Evolutionary conservation across 169 alveolate genomes (phyloP).

Genomic region (Plasmodium sp.): DNA sequence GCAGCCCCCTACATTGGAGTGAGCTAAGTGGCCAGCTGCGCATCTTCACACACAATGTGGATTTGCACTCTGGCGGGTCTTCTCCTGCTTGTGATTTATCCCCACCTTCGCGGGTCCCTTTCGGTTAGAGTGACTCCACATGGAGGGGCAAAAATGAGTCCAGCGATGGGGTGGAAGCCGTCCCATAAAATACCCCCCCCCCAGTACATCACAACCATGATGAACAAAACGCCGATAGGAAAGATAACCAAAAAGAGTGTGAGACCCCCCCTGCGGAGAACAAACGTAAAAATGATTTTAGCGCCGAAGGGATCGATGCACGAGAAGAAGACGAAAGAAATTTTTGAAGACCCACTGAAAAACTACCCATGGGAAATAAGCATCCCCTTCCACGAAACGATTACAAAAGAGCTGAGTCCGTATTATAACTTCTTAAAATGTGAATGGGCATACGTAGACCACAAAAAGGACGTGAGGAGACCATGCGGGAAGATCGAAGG

Average conservation of each 20-base stretch:
- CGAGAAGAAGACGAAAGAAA: constrained; percentile 53
- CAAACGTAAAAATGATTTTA: constrained; percentile 17
- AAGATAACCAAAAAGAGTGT: background rate
- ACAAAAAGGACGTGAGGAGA: constrained; percentile 78
- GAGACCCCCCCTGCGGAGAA: background rate
- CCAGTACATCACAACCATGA: background rate
- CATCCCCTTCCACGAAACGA: constrained; percentile 76
- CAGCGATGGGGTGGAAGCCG: background rate
- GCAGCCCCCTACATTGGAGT: background rate
- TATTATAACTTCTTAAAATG: constrained; percentile 79
- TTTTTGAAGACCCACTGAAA: constrained; percentile 27
- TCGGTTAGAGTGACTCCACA: background rate
- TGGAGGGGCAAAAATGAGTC: background rate
- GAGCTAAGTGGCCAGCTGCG: background rate
- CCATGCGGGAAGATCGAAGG: constrained; percentile 86
- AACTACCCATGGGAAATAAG: constrained; percentile 82
- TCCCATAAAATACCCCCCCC: background rate
- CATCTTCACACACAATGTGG: background rate
- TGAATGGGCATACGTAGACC: constrained; percentile 86
- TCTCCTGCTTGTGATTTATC: background rate
- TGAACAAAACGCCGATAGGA: background rate
- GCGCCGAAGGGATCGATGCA: constrained; percentile 75
- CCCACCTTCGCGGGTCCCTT: background rate
- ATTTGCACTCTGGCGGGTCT: background rate
- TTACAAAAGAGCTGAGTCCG: constrained; percentile 71